phyloP scores from a whole-genome alignment of 2,329 filamentous ascomycete genomes.

The Ceratocystis harringtonii region DNA sequence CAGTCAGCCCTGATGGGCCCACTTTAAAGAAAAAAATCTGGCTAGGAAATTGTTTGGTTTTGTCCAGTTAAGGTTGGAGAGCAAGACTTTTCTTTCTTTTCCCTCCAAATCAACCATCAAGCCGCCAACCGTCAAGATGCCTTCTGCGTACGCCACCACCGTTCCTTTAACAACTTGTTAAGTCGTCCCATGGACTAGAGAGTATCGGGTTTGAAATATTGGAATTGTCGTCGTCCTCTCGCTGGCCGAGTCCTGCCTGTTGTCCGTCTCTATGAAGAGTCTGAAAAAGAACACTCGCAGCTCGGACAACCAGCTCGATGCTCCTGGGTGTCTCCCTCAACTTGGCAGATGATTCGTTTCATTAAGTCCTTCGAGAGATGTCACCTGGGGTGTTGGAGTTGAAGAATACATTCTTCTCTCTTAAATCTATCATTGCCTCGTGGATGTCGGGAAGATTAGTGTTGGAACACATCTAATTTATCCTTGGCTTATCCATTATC shows the following conservation, averaged over 20 bases:
- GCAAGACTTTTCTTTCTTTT: slow-evolving; percentile 7
- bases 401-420: slow-evolving; percentile 55
- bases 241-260: slow-evolving; percentile 35
- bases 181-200: slow-evolving; percentile 15
- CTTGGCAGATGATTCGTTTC: slow-evolving; percentile 32
- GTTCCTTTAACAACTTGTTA: slow-evolving; percentile 22
- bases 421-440: slow-evolving; percentile 55
- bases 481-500: background rate
- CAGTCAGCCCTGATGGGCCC: slow-evolving; percentile 16
- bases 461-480: slow-evolving; percentile 6
- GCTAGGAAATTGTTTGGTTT: slow-evolving; percentile 9
- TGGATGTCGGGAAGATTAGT: background rate
- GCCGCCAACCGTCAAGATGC: slow-evolving; percentile 26
- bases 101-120: slow-evolving; percentile 9
- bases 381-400: slow-evolving; percentile 61
- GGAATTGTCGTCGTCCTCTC: slow-evolving; percentile 76
- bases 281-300: background rate
- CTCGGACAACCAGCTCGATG: slow-evolving; percentile 57
- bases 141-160: slow-evolving; percentile 39
- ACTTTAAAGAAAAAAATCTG: slow-evolving; percentile 7
- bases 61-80: background rate
- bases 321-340: slow-evolving; percentile 49
- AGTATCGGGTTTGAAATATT: slow-evolving; percentile 19
- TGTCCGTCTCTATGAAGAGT: slow-evolving; percentile 14
- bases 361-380: slow-evolving; percentile 38